phyloP scores from a whole-genome alignment of 495 filamentous ascomycete species.

The Achaetomiella virescens region DNA sequence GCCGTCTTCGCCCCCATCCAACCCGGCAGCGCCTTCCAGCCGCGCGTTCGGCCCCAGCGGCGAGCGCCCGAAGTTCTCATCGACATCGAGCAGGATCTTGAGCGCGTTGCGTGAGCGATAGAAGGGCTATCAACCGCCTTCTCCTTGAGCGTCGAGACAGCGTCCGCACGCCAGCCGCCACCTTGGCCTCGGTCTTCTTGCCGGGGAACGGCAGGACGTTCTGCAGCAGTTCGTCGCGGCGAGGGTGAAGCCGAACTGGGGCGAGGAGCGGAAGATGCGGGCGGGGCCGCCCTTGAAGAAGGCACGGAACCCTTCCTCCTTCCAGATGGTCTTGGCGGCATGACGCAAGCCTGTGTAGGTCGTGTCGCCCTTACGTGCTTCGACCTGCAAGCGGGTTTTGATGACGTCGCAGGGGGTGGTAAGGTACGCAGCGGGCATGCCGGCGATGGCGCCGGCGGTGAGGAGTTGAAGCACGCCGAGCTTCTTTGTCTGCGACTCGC shows the following conservation, averaged over 20 bases:
- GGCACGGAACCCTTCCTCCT: slow-evolving; percentile 87
- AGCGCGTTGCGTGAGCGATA: slow-evolving; percentile 87
- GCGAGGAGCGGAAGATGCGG: slow-evolving; percentile 86
- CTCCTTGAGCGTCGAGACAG: slow-evolving; percentile 37
- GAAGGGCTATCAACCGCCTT: slow-evolving; percentile 63
- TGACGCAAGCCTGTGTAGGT: slow-evolving; percentile 82
- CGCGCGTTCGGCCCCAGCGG: slow-evolving; percentile 49
- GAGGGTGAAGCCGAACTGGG: slow-evolving; percentile 96
- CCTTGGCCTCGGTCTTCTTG: slow-evolving; percentile 38
- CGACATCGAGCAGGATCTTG: slow-evolving; percentile 91
- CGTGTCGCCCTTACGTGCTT: slow-evolving; percentile 90
- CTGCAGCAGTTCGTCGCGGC: slow-evolving; percentile 87
- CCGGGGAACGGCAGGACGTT: slow-evolving; percentile 74
- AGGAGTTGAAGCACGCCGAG: slow-evolving; percentile 90
- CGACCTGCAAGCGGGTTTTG: slow-evolving; percentile 96
- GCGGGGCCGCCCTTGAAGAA: slow-evolving; percentile 99
- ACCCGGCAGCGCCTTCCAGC: slow-evolving; percentile 43
- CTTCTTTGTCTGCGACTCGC: slow-evolving; percentile 81
- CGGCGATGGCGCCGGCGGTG: slow-evolving; percentile 90
- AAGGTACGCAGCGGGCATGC: slow-evolving; percentile 97
- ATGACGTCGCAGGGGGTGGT: slow-evolving; percentile 98
- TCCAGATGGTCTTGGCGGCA: slow-evolving; percentile 71
- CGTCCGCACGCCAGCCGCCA: slow-evolving; percentile 30
- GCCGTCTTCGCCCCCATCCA: slow-evolving; percentile 26
- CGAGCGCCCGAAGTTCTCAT: slow-evolving; percentile 77